A percentile compares a stretch with the other conserved stretches of the same genome.
Evolutionary conservation across 2,329 filamentous ascomycete species (phyloP).

Genomic region (Calonectria ilicicola): DNA sequence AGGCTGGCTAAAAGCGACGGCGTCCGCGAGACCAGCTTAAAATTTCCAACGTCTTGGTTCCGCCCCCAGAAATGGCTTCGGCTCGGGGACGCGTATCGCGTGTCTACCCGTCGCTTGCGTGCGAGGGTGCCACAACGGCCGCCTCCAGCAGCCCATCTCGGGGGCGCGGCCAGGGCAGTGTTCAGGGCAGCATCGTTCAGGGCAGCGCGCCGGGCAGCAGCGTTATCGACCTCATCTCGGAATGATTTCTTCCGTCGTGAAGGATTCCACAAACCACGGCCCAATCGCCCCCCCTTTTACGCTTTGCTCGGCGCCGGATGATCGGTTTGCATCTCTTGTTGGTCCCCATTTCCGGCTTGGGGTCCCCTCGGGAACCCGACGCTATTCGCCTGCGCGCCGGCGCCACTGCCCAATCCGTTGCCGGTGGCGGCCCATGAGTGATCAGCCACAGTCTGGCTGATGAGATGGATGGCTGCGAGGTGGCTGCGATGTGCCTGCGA

Average conservation of each 20-base stretch:
- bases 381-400: slow-evolving; percentile 18
- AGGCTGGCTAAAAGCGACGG: neutral
- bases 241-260: slow-evolving; percentile 25
- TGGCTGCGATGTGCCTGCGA: no score
- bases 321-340: slow-evolving; percentile 36
- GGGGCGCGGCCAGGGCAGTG: slow-evolving; percentile 1
- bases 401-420: slow-evolving; percentile 24
- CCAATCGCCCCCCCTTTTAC: slow-evolving; percentile 25
- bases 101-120: slow-evolving; percentile 23
- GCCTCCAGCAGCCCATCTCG: slow-evolving; percentile 27
- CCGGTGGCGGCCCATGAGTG: slow-evolving; percentile 33
- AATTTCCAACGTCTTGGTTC: slow-evolving; percentile 24
- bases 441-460: slow-evolving; percentile 39
- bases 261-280: slow-evolving; percentile 27
- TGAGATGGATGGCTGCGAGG: slow-evolving; percentile 35
- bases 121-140: slow-evolving; percentile 33
- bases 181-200: slow-evolving; percentile 27
- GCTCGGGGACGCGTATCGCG: slow-evolving; percentile 13
- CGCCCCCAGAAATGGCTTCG: neutral
- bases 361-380: slow-evolving; percentile 29
- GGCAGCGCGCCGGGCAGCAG: slow-evolving; percentile 23
- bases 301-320: slow-evolving; percentile 37
- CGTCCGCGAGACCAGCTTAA: neutral
- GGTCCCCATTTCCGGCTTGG: slow-evolving; percentile 31
- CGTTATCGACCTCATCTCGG: slow-evolving; percentile 39